phyloP scores from a whole-genome alignment of 208 protist species.

The Leishmania tropica region DNA sequence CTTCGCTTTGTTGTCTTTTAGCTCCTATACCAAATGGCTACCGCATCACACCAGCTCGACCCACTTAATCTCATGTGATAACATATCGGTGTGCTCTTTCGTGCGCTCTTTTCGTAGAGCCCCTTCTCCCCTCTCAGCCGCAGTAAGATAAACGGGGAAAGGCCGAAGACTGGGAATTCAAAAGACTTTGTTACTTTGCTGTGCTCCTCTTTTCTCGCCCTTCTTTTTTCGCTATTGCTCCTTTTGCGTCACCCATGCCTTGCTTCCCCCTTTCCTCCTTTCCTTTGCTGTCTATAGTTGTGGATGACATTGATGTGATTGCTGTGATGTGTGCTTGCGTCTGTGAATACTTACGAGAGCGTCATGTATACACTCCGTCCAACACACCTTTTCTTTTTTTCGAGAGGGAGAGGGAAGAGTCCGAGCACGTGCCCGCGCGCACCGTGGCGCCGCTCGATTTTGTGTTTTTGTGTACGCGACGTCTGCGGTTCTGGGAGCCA shows the following conservation, averaged over 20 bases:
- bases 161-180: not conserved
- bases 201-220: not conserved
- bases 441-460: not conserved
- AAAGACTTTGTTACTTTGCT: slow-evolving; percentile 1
- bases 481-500: not conserved
- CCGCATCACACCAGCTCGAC: slow-evolving; percentile 5
- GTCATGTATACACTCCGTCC: not conserved
- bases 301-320: not conserved
- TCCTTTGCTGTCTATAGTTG: not conserved
- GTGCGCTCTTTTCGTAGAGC: not conserved
- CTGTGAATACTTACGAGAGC: not conserved
- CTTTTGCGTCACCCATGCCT: not conserved
- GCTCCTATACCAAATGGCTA: slow-evolving; percentile 2
- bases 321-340: slow-evolving; percentile 4
- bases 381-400: slow-evolving; percentile 1
- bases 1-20: not conserved
- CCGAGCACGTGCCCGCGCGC: not conserved
- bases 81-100: slow-evolving; percentile 4
- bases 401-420: not conserved
- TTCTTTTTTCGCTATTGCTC: slow-evolving; percentile 6
- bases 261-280: slow-evolving; percentile 1
- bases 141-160: slow-evolving; percentile 7
- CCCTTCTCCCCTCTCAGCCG: not conserved
- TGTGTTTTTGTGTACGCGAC: not conserved
- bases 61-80: slow-evolving; percentile 7